phyloP scores from a whole-genome alignment of 371 early-diverging fungal species.

The Rhizopus delemar region DNA sequence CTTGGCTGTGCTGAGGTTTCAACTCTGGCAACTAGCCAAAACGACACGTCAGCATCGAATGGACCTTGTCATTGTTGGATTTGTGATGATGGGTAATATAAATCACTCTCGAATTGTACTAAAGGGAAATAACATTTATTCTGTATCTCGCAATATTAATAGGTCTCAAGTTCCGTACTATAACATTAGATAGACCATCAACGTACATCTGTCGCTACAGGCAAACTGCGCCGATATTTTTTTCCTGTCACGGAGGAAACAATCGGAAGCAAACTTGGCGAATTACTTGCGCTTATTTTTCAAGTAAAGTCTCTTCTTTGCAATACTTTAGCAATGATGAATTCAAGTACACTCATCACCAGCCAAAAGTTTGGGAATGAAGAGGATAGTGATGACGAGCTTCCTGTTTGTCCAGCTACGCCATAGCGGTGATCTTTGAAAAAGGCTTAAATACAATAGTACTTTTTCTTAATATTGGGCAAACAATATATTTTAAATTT shows the following conservation, averaged over 20 bases:
- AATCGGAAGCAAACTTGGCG: constrained; percentile 4
- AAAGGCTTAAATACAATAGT: background rate
- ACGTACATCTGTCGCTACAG: constrained; percentile 1
- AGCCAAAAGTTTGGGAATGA: background rate
- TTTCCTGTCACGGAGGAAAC: constrained; percentile 4
- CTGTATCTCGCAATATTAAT: too few relatives aligned
- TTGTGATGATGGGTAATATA: too few relatives aligned
- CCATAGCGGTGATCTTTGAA: constrained; percentile 1
- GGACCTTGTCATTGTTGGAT: too few relatives aligned
- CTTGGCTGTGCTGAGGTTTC: constrained; percentile 15
- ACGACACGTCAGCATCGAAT: too few relatives aligned
- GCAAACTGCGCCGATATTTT: constrained; percentile 3
- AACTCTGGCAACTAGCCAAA: too few relatives aligned
- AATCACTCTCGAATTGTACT: too few relatives aligned
- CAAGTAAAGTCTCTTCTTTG: constrained; percentile 1
- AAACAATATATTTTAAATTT: too few relatives aligned
- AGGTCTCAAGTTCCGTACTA: background rate
- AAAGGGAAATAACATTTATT: too few relatives aligned
- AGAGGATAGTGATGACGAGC: constrained; percentile 1
- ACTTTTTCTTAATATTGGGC: too few relatives aligned
- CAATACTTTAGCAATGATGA: constrained; percentile 2
- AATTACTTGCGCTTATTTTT: constrained; percentile 2
- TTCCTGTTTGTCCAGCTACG: constrained; percentile 3
- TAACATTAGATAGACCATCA: constrained; percentile 1
- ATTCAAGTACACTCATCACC: background rate